Conservation (phyloP, 2,329 filamentous ascomycete genomes). For the Sphaerulina vaccinii region DNA sequence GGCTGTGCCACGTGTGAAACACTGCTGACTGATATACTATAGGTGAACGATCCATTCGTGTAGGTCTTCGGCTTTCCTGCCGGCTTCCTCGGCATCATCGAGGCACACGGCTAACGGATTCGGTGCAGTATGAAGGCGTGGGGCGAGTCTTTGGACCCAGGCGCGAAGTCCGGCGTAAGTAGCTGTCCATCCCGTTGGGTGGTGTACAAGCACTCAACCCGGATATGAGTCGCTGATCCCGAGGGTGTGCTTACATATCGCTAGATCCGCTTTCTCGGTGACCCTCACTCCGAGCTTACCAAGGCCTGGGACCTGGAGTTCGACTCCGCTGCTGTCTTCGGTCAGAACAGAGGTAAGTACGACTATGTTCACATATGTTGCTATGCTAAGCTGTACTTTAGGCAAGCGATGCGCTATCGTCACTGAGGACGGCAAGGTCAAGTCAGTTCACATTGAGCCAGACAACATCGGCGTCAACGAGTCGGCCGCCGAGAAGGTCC, state of each 20-base stretch:
- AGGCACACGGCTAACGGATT: constrained; percentile 8
- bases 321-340: constrained; percentile 76
- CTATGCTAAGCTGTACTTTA: no score
- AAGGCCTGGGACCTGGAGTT: constrained; percentile 80
- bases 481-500: constrained; percentile 16
- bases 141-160: constrained; percentile 73
- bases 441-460: constrained; percentile 76
- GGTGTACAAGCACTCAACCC: background rate
- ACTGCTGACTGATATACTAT: background rate
- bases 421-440: constrained; percentile 81
- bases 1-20: background rate
- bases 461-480: constrained; percentile 48
- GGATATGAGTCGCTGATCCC: background rate
- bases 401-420: constrained; percentile 87
- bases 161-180: constrained; percentile 68
- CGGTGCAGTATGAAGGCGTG: constrained; percentile 72
- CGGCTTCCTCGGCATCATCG: constrained; percentile 4
- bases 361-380: no score
- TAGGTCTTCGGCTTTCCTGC: constrained; percentile 41
- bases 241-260: constrained; percentile 2
- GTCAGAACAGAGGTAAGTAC: constrained; percentile 72
- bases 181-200: background rate
- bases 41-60: constrained; percentile 89
- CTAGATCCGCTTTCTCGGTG: constrained; percentile 87
- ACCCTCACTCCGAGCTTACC: constrained; percentile 76